Evolutionary conservation across 352 stramenopile species (phyloP), one percentile per base, ranked within the genome.

Genomic region (Phytophthora pinifolia): DNA sequence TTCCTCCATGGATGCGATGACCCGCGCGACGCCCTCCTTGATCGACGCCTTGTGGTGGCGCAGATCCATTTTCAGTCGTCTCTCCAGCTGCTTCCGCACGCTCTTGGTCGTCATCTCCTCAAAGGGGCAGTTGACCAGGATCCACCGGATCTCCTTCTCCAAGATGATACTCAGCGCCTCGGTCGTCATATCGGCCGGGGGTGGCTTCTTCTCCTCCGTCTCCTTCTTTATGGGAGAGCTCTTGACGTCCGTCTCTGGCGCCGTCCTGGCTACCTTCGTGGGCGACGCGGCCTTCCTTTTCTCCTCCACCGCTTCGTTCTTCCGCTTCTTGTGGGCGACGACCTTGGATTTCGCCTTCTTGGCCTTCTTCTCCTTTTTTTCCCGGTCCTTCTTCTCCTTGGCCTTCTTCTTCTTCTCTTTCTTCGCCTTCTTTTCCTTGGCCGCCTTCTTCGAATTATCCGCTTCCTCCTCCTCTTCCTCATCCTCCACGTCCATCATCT

Each of bases 51-150:
- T 91, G 50, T 92, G 79, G 44, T 86, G 67, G 33, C 76, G 79
- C 41, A 94, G 59, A 39, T 92, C 79, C 59, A 89, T 83, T 0
- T 79, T 60, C 2, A 94, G 62, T 6, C 79, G 78, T 38, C 87
- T 66, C 43, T 92, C 78, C 0, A 94, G 65, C 53, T 88, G 35
- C 47, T 90, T 89, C 30, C 84, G 67, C 41, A 94, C 74, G 8
- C 70, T 94, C 51, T 88, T 88, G 6, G 84, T 94, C 4, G 84
- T 94, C 72, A 94, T 88, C 45, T 90, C 79, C 25, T 94, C 82
- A 46, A 92, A 88, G 31, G 79, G 71, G 42, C 74, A 88, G 39
- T 91, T 91, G 3, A 74, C 62, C 1, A 94, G 56, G 38, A 94
- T 89, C 73, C 78, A 86, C 12, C 79, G 76, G 45, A 94, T 94